Percentiles rank a stretch among this genome's conserved stretches.
Evolutionary conservation across 2,329 filamentous ascomycete species (phyloP).

Genomic region (Capronia epimyces): DNA sequence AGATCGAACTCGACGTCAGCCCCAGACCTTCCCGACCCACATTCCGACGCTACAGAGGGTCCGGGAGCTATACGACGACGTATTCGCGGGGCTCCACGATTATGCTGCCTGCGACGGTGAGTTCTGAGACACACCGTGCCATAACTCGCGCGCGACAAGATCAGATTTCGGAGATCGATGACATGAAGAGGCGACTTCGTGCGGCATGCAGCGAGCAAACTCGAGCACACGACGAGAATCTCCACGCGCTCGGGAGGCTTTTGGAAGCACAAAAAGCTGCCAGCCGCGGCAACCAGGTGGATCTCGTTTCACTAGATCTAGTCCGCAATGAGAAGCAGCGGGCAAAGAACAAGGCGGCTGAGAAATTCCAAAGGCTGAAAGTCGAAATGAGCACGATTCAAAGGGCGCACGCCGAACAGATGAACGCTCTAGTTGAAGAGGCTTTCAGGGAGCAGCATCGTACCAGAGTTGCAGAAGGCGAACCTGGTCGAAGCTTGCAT

Average conservation of each 20-base stretch:
- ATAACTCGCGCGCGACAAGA: constrained; percentile 12
- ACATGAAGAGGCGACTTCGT: constrained; percentile 6
- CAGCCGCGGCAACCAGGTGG: not conserved
- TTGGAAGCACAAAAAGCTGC: constrained; percentile 5
- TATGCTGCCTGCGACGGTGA: constrained; percentile 4
- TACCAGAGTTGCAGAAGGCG: not conserved
- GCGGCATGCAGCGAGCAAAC: constrained; percentile 3
- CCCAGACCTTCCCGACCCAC: constrained; percentile 15
- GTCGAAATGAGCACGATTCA: constrained; percentile 7
- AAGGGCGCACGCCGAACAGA: constrained; percentile 2
- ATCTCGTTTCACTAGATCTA: constrained; percentile 7
- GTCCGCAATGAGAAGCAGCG: constrained; percentile 10
- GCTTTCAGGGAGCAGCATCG: constrained; percentile 2
- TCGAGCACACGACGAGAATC: constrained; percentile 10
- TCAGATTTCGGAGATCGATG: constrained; percentile 8
- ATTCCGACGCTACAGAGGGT: constrained; percentile 10
- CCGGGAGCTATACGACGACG: constrained; percentile 3
- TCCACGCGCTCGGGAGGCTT: constrained; percentile 7
- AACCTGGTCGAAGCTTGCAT: constrained; percentile 2
- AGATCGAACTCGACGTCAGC: constrained; percentile 22
- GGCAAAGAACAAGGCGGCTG: constrained; percentile 7
- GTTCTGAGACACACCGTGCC: constrained; percentile 3
- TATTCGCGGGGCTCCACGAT: constrained; percentile 1
- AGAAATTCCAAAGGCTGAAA: constrained; percentile 5
- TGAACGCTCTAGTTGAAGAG: constrained; percentile 8